These are phyloP conservation scores for Sicyos baderoa DNA, from an alignment of 306 rosid species.

Conservation along the genomic window DNA sequence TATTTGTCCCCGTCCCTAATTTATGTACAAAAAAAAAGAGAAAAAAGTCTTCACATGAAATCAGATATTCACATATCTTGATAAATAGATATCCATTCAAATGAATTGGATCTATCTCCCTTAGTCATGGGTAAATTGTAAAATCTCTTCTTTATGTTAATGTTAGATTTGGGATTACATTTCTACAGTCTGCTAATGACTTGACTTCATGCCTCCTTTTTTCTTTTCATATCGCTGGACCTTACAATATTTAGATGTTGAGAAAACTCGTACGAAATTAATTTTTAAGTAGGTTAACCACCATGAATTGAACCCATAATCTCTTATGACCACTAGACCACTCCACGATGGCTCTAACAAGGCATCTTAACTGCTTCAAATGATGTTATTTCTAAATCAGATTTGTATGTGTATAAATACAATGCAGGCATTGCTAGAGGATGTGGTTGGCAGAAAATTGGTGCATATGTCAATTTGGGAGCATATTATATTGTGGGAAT, in stretches of 20 bases:
- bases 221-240: too few species aligned
- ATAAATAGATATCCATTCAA: background rate
- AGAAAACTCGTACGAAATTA: too few species aligned
- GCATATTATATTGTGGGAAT: slow-evolving; percentile 66
- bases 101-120: background rate
- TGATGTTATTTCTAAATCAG: background rate
- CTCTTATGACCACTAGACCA: too few species aligned
- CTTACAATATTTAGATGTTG: too few species aligned
- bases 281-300: too few species aligned
- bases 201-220: background rate
- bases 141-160: background rate
- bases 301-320: too few species aligned
- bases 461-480: slow-evolving; percentile 66
- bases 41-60: background rate
- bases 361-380: background rate
- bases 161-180: background rate
- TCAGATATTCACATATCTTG: background rate
- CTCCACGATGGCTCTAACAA: background rate
- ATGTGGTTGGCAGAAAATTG: slow-evolving; percentile 78
- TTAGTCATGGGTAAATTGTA: background rate
- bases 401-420: background rate
- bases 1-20: too few species aligned
- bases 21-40: too few species aligned
- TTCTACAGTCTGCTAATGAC: background rate
- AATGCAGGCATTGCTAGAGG: slow-evolving; percentile 66